A percentile compares a stretch with the other conserved stretches of the same genome.
Evolutionary conservation across 768 basidiomycete genomes (phyloP).

Genomic region (Pulveroboletus sp.): DNA sequence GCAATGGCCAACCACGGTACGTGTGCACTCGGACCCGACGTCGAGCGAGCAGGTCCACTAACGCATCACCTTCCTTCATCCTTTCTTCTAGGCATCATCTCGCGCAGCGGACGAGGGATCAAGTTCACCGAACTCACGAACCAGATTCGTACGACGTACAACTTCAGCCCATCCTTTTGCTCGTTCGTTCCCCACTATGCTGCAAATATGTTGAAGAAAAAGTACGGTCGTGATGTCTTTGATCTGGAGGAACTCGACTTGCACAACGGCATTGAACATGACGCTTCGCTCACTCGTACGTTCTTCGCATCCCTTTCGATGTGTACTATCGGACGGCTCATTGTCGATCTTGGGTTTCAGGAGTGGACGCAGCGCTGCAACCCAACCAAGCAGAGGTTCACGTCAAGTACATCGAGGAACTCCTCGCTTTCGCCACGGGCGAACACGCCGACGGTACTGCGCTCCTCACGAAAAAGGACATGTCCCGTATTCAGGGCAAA

Average conservation of each 20-base stretch:
- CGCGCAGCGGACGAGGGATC: constrained; percentile 70
- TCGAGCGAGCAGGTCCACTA: neutral
- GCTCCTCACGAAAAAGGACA: constrained; percentile 54
- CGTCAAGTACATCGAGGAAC: constrained; percentile 51
- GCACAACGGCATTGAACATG: constrained; percentile 18
- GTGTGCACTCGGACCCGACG: neutral
- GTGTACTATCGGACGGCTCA: too few relatives aligned
- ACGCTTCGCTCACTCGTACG: constrained; percentile 28
- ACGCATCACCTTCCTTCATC: too few relatives aligned
- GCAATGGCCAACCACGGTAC: constrained; percentile 84
- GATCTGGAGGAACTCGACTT: constrained; percentile 44
- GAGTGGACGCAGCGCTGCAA: constrained; percentile 45
- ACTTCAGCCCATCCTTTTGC: constrained; percentile 65
- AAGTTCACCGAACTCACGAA: constrained; percentile 46
- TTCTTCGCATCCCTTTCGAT: neutral
- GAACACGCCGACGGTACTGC: constrained; percentile 45
- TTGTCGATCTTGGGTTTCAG: too few relatives aligned
- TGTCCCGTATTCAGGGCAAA: constrained; percentile 53
- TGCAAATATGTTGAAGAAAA: constrained; percentile 53
- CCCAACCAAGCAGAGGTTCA: constrained; percentile 51
- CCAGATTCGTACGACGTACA: constrained; percentile 52
- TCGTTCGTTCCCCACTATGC: constrained; percentile 57
- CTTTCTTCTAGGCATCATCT: constrained; percentile 33
- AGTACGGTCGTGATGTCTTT: constrained; percentile 54
- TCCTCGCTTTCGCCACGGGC: constrained; percentile 57